Evolutionary conservation across 192 early-diverging fungal genomes (phyloP).

Genomic region (Coemansia sp.): DNA sequence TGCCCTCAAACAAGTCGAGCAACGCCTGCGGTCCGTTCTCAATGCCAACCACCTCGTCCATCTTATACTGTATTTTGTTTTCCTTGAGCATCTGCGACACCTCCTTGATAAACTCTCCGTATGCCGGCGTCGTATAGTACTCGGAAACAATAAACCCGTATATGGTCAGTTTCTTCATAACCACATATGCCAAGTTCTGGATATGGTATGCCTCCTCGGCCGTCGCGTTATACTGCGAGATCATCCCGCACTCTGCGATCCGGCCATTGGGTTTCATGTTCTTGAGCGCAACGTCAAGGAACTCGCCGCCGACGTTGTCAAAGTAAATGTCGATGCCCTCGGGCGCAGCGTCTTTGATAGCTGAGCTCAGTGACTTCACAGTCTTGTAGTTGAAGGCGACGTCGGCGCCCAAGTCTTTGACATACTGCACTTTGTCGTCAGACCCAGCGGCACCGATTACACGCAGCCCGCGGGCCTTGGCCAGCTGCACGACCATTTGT

Average conservation of each 20-base stretch:
- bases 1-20: constrained; percentile 62
- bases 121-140: constrained; percentile 40
- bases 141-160: constrained; percentile 69
- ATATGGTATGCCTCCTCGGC: constrained; percentile 55
- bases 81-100: constrained; percentile 59
- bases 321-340: constrained; percentile 87
- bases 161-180: constrained; percentile 60
- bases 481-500: constrained; percentile 79
- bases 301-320: constrained; percentile 82
- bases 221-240: constrained; percentile 69
- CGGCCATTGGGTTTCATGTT: constrained; percentile 65
- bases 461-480: constrained; percentile 68
- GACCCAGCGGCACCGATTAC: constrained; percentile 83
- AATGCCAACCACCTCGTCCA: constrained; percentile 62
- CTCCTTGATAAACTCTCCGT: constrained; percentile 59
- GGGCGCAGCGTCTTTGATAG: constrained; percentile 65
- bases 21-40: constrained; percentile 66
- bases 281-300: constrained; percentile 68
- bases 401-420: constrained; percentile 73
- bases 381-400: constrained; percentile 94
- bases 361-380: constrained; percentile 40
- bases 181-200: constrained; percentile 59
- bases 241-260: constrained; percentile 71
- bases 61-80: constrained; percentile 62
- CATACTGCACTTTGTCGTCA: constrained; percentile 77